Conservation (phyloP, 169 alveolate genomes). For the Cryptosporidium canis region DNA sequence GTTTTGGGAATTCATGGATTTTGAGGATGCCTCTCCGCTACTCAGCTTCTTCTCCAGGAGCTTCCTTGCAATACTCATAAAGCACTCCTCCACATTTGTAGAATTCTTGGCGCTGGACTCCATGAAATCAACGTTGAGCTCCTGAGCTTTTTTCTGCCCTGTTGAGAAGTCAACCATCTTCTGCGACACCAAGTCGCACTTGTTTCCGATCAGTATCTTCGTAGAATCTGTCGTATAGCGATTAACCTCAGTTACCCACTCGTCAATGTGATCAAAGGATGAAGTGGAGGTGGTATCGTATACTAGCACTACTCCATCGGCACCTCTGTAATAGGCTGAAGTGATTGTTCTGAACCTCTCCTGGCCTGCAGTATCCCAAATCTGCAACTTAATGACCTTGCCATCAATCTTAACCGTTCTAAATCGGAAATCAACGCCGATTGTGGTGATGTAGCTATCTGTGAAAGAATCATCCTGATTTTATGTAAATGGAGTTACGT, state of each 20-base stretch:
- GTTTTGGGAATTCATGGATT: background rate
- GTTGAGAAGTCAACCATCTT: slow-evolving; percentile 26
- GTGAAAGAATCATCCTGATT: slow-evolving; percentile 87
- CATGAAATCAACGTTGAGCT: slow-evolving; percentile 49
- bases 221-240: slow-evolving; percentile 92
- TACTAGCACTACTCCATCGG: slow-evolving; percentile 93
- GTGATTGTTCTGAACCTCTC: slow-evolving; percentile 96
- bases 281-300: slow-evolving; percentile 87
- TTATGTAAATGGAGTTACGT: slow-evolving; percentile 9
- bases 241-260: slow-evolving; percentile 94
- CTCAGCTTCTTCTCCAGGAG: slow-evolving; percentile 42
- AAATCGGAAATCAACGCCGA: slow-evolving; percentile 93
- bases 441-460: slow-evolving; percentile 91
- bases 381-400: slow-evolving; percentile 91
- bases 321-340: slow-evolving; percentile 95
- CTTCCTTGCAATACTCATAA: slow-evolving; percentile 38
- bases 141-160: slow-evolving; percentile 56
- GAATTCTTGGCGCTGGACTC: slow-evolving; percentile 70
- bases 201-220: slow-evolving; percentile 95
- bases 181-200: slow-evolving; percentile 86
- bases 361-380: slow-evolving; percentile 98
- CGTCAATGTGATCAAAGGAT: slow-evolving; percentile 87
- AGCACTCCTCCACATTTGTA: slow-evolving; percentile 68
- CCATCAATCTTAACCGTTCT: slow-evolving; percentile 91
- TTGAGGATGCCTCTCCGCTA: slow-evolving; percentile 12